phyloP scores from a whole-genome alignment of 164 flowering plant species.

The Annona squamosa region DNA sequence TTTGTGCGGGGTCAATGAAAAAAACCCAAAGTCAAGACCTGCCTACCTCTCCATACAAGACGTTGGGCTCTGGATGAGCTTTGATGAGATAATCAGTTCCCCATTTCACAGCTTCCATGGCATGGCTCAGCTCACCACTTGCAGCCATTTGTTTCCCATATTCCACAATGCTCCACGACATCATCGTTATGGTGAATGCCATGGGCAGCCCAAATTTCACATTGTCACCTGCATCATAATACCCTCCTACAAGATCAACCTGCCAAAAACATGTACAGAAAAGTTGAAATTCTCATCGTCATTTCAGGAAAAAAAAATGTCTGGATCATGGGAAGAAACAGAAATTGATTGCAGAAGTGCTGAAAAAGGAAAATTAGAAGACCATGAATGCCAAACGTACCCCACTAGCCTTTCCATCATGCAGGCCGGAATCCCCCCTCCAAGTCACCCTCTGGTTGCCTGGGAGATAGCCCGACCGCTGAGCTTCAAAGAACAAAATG shows the following conservation, averaged over 20 bases:
- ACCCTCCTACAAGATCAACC: constrained; percentile 96
- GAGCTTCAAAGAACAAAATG: constrained; percentile 90
- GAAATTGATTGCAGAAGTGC: background rate
- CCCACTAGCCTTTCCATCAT: constrained; percentile 80
- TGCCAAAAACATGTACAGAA: constrained; percentile 8
- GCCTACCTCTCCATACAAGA: constrained; percentile 76
- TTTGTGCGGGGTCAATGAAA: too few species aligned
- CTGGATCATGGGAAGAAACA: background rate
- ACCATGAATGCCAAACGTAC: constrained; percentile 26
- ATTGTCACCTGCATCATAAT: constrained; percentile 96
- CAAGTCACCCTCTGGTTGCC: constrained; percentile 68
- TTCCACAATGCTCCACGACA: constrained; percentile 85
- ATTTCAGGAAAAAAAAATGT: background rate
- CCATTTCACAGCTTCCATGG: constrained; percentile 88
- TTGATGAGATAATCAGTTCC: constrained; percentile 89
- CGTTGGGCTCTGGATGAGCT: constrained; percentile 82
- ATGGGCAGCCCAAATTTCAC: constrained; percentile 94
- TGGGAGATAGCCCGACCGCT: constrained; percentile 92
- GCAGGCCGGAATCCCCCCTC: constrained; percentile 78
- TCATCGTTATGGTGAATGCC: constrained; percentile 93
- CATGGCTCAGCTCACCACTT: constrained; percentile 68
- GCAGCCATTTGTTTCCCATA: constrained; percentile 67
- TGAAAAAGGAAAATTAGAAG: too few species aligned
- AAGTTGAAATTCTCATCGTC: background rate
- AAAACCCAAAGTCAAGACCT: background rate